Evolutionary conservation across 2,329 filamentous ascomycete genomes (phyloP), one percentile per base, ranked within the genome.

Genomic region (Pseudocercospora cruenta): DNA sequence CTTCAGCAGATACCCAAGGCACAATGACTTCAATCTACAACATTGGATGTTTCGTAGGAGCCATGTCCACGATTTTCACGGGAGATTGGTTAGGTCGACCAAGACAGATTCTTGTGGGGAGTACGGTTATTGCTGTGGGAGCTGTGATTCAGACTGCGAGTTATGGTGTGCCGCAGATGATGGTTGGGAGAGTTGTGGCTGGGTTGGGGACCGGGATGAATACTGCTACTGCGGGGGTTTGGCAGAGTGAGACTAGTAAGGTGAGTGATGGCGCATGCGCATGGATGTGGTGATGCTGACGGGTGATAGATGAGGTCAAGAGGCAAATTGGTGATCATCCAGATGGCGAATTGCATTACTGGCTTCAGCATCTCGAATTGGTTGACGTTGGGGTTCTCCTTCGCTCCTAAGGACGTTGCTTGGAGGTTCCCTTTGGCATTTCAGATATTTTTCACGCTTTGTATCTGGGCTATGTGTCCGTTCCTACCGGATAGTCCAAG

Each of bases 361-460:
- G 82, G 83, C 67, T 82, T 84, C 67, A 82, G 79, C 47, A 78
- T 84, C 66, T 80, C 78, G 69, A 82, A 83, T 75, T 82, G 82
- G 83, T 76, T 83, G 66, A 81, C 84, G 58, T 81, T 84, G 58
- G 83, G 80, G 19, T 71, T 75, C 63, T 73, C 72, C 10, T 74
- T 74, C 54, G 66, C 82, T 51, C 80, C 81, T 3, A 79, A 65
- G 60, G 78, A 79, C n/a, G 78, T 83, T 16, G 76, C 82, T 28
- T 87, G 85, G 85, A 79, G 85, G 51, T 84, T 87, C 66, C 84
- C 85, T 0, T 79, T 87, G 4, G 72, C 72, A 2, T 84, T 87
- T 71, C 85, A 87, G 73, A 84, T 85, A 69, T 74, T 85, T 66
- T 87, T 87, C 67, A 84, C 84, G 0, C 62, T 82, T 2, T 76